Base-by-base conservation (phyloP, 805 yeast genomes). In the Suhomyces sp. region DNA sequence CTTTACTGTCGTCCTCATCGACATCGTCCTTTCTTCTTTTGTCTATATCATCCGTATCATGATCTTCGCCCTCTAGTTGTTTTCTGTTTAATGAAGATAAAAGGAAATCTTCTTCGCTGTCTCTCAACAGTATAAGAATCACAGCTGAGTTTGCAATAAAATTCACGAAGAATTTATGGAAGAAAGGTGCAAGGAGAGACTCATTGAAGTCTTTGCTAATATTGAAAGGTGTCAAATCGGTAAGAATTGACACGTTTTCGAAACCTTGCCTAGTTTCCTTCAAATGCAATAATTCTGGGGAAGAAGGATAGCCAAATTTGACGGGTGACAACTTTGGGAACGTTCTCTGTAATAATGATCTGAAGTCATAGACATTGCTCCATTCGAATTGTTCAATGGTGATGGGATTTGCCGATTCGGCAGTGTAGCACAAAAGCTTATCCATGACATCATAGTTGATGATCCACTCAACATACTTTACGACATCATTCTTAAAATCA, bases 371-470 rank as follows among this genome's bases (percentile, higher is more conserved):
- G 40, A 84, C 78, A 44, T 79, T 69, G 33, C 76, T 78, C 55
- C 75, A 67, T 48, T 76, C 78, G 31, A 71, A 68, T 20, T 65
- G 65, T 45, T 63, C 61, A 17, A 60, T 63, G 3, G 78, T 69
- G 6, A 68, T 53, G 0, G 68, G 62, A 2, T 77, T 68, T 0
- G 69, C 50, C 2, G 87, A 78, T 49, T 84, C 90, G 1, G 90
- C 85, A 2, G 86, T 66, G 41, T 81, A 70, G 19, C 82, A 77
- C 59, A 88, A 69, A 20, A 88, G 65, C 60, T 83, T 86, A 62
- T 88, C 94, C 57, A 87, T 68, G 0, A 89, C 89, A 39, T 93
- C 94, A 27, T 79, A 71, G 46, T 81, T 81, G 7, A 86, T 82
- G 15, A 82, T 77, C 46, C 69, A 65, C 35, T 80, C 80, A 71